Conservation (phyloP, 345 rosid species). For the Combretum micranthum region DNA sequence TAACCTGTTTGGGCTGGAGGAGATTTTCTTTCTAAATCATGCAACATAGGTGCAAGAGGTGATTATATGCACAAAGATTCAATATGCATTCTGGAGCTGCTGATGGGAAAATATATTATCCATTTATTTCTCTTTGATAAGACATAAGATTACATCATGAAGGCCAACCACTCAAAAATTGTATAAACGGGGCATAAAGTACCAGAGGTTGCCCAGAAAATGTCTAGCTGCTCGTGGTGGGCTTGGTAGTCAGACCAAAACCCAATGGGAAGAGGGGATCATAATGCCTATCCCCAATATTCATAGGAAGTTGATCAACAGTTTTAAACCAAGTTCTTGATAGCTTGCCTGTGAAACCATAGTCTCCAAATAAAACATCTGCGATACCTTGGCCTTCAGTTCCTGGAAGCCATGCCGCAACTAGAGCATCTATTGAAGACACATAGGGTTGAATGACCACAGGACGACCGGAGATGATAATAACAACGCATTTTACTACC, state of each 20-base stretch:
- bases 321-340: conserved; percentile 66
- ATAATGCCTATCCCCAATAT: conserved; percentile 48
- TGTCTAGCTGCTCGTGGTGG: conserved; percentile 4
- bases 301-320: conserved; percentile 70
- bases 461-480: conserved; percentile 68
- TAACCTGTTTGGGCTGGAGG: no score
- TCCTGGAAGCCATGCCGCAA: conserved; percentile 78
- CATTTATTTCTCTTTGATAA: no score
- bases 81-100: no score
- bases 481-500: conserved; percentile 39
- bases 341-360: conserved; percentile 56
- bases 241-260: conserved; percentile 38
- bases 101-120: no score
- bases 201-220: neutral
- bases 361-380: conserved; percentile 65
- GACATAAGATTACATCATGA: no score
- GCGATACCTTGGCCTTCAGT: conserved; percentile 69
- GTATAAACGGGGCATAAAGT: no score
- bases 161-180: no score
- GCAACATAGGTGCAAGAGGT: no score
- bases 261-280: conserved; percentile 75
- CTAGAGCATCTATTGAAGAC: conserved; percentile 34
- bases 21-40: no score
- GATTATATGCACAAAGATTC: no score
- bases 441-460: conserved; percentile 49